phyloP scores from a whole-genome alignment of 1,284 basidiomycete genomes.

The Takashimella koratensis region DNA sequence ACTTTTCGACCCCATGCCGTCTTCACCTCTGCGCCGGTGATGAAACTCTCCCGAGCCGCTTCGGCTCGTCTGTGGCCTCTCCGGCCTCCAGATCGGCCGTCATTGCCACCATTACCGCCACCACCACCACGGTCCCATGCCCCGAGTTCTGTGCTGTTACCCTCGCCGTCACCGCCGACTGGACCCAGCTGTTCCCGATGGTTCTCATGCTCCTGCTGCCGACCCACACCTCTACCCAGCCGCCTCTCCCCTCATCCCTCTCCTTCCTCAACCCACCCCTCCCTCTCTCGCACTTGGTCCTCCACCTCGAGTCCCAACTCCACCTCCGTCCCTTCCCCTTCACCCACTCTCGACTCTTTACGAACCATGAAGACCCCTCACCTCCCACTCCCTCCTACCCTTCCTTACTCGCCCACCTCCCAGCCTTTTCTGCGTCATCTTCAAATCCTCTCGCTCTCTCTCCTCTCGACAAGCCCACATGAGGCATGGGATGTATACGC shows the following conservation, averaged over 20 bases:
- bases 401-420: constrained; percentile 44
- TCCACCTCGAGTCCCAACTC: not conserved
- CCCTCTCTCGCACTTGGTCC: not conserved
- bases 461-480: constrained; percentile 20
- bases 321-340: not conserved
- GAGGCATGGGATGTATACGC: constrained; percentile 35
- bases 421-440: constrained; percentile 40
- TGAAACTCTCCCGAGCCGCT: not conserved
- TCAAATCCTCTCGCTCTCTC: constrained; percentile 30
- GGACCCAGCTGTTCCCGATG: constrained; percentile 41
- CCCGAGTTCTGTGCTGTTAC: not conserved
- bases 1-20: not conserved
- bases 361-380: constrained; percentile 21
- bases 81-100: not conserved
- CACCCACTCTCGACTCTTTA: not conserved
- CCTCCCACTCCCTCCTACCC: constrained; percentile 37
- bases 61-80: not conserved
- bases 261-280: constrained; percentile 6
- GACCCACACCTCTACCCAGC: not conserved
- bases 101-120: not conserved
- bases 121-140: not conserved
- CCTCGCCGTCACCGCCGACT: constrained; percentile 8
- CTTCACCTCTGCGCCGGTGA: not conserved
- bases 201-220: constrained; percentile 36
- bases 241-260: not conserved